Evolutionary conservation across 2,329 filamentous ascomycete genomes (phyloP), one percentile per base, ranked within the genome.

Genomic region (Colletotrichum truncatum): DNA sequence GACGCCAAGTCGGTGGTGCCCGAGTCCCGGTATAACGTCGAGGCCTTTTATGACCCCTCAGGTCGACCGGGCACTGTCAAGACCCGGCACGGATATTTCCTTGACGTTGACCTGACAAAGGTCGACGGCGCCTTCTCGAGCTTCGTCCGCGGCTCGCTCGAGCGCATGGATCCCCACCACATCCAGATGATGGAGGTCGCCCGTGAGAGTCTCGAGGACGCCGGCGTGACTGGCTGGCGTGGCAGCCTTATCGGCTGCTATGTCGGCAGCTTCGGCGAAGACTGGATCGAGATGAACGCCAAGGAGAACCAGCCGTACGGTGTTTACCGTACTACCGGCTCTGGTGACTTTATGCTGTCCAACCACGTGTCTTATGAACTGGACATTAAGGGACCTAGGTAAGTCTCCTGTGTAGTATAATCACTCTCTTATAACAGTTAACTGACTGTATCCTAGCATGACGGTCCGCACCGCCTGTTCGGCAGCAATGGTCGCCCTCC

Each of bases 71-170:
- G 46, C n/a, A 21, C 46, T 11, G 16, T 51, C 14, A 30, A 10
- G 5, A 51, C 46, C 23, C 23, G 23, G 30, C 18, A 51, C 30
- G 73, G 70, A 2, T 71, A 75, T 49, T 75, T 72, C 43, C 69
- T 77, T 1, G 56, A 70, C 4, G 66, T 70, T 30, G 66, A 76
- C 32, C 56, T 74, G 2, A 49, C 59, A 4, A 32, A 66, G 9
- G 59, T 75, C 18, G 75, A 78, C 57, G 58, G 72, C 2, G 69
- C 68, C 4, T 75, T 77, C 66, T 77, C 74, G 74, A 75, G 41
- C 14, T 9, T 41, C 4, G 18, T 14, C 14, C 12, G 38, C 5
- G n/a, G 14, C 9, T 14, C n/a, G 10, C 69, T 70, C 4, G 70
- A 57, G 36, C 9, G 30, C 14, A 16, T n/a, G 18, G 59, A 63